Evolutionary conservation across 139 green algal species (phyloP).

Genomic region (Penium margaritaceum): DNA sequence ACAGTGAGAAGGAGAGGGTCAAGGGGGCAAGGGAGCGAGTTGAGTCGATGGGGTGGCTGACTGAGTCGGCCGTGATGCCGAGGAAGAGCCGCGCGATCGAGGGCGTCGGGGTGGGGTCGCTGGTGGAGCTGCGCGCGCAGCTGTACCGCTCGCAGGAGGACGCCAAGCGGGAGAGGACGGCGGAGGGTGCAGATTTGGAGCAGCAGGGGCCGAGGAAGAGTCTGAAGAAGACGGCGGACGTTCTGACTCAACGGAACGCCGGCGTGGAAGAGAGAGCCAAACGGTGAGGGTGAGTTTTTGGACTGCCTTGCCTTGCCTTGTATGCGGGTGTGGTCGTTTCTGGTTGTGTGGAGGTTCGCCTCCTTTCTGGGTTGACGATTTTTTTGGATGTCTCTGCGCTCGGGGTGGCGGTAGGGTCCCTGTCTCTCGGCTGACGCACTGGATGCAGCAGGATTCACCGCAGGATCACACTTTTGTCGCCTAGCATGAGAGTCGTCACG

Average conservation of each 20-base stretch:
- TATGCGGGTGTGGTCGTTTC: no score
- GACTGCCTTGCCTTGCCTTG: no score
- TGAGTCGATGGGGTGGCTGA: slow-evolving; percentile 65
- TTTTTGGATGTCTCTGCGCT: no score
- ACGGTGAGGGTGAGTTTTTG: slow-evolving; percentile 5
- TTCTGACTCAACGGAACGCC: slow-evolving; percentile 54
- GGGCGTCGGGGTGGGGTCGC: slow-evolving; percentile 58
- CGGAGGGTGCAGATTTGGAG: slow-evolving; percentile 10
- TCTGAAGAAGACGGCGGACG: slow-evolving; percentile 35
- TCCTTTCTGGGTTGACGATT: no score
- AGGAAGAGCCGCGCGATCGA: slow-evolving; percentile 64
- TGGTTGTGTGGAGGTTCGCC: no score
- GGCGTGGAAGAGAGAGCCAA: slow-evolving; percentile 59
- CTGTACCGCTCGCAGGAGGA: slow-evolving; percentile 64
- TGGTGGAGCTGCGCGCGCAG: slow-evolving; percentile 70
- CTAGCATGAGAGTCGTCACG: no score
- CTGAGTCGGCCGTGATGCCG: slow-evolving; percentile 57
- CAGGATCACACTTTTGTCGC: no score
- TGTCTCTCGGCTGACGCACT: no score
- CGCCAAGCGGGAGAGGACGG: slow-evolving; percentile 45
- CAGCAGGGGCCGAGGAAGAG: neutral
- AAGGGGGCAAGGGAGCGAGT: slow-evolving; percentile 19
- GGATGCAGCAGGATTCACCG: no score
- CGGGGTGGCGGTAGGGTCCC: no score
- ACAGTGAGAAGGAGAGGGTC: neutral